A percentile compares a stretch with the other conserved stretches of the same genome.
Conservation (phyloP, 331 rosid species). For the Quercus phellos region DNA sequence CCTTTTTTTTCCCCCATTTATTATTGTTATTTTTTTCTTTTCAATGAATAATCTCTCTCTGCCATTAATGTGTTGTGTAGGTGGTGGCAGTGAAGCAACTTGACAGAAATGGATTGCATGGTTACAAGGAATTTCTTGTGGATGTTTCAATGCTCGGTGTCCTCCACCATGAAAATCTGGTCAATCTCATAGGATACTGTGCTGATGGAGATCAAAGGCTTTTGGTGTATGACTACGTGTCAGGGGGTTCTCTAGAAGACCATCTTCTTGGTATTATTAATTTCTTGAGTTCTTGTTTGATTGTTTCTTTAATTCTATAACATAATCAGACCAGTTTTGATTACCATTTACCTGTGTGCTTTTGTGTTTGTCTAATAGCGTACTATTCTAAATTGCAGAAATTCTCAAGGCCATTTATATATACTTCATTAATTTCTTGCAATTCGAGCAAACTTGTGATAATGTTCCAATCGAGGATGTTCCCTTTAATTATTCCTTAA, state of each 20-base stretch:
- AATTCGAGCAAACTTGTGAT: no score
- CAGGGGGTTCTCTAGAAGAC: conserved; percentile 54
- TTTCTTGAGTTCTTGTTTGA: no score
- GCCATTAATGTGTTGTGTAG: conserved; percentile 22
- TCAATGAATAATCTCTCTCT: background rate
- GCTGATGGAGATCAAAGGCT: conserved; percentile 97
- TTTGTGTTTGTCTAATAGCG: no score
- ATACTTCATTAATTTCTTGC: no score
- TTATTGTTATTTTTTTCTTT: background rate
- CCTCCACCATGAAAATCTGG: conserved; percentile 67
- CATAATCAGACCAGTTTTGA: background rate
- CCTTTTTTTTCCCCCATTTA: background rate
- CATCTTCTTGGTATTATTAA: conserved; percentile 55
- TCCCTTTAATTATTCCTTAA: no score
- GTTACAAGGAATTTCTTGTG: conserved; percentile 63
- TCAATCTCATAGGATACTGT: conserved; percentile 76
- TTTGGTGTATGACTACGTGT: conserved; percentile 73
- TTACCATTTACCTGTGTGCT: no score
- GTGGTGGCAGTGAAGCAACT: conserved; percentile 97
- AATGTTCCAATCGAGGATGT: no score
- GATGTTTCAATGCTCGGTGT: conserved; percentile 65
- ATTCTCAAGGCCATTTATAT: no score
- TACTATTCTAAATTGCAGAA: no score
- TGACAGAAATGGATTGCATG: conserved; percentile 72
- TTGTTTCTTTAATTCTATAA: background rate